Evolutionary conservation across 192 early-diverging fungal genomes (phyloP).

Genomic region (Coemansia sp.): DNA sequence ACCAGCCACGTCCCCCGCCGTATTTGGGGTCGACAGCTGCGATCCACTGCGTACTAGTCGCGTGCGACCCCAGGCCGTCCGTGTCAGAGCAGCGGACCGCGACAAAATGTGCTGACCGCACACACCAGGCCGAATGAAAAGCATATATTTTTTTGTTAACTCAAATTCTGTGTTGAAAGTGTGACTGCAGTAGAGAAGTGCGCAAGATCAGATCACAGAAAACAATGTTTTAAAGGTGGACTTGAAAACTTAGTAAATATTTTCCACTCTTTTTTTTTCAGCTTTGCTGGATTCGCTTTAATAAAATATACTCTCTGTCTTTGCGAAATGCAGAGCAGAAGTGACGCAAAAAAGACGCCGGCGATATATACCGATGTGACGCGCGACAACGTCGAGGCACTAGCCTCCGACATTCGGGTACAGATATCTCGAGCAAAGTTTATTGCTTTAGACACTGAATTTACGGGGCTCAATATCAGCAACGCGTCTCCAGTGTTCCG

Average conservation of each 20-base stretch:
- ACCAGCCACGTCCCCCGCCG: background rate
- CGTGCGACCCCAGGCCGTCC: background rate
- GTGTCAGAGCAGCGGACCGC: background rate
- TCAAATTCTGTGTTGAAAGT: background rate
- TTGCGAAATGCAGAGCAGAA: constrained; percentile 8
- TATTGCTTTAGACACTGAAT: constrained; percentile 88
- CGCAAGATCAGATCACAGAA: background rate
- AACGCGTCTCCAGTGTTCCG: constrained; percentile 23
- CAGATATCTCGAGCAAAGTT: constrained; percentile 61
- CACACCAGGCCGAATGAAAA: background rate
- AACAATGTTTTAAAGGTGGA: background rate
- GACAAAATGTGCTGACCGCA: background rate
- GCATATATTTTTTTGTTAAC: background rate
- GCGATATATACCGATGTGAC: constrained; percentile 68
- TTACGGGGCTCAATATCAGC: constrained; percentile 74
- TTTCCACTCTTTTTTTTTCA: background rate
- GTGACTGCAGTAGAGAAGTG: background rate
- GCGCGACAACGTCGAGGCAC: constrained; percentile 57
- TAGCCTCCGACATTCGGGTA: constrained; percentile 52
- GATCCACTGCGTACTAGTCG: background rate
- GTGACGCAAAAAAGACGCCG: constrained; percentile 15
- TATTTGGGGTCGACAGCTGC: background rate
- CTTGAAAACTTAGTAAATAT: background rate
- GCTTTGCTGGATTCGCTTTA: background rate
- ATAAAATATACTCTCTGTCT: background rate